A percentile compares a stretch with the other conserved stretches of the same genome.
Evolutionary conservation across 805 yeast genomes (phyloP).

Genomic region (Wickerhamomyces tratensis): DNA sequence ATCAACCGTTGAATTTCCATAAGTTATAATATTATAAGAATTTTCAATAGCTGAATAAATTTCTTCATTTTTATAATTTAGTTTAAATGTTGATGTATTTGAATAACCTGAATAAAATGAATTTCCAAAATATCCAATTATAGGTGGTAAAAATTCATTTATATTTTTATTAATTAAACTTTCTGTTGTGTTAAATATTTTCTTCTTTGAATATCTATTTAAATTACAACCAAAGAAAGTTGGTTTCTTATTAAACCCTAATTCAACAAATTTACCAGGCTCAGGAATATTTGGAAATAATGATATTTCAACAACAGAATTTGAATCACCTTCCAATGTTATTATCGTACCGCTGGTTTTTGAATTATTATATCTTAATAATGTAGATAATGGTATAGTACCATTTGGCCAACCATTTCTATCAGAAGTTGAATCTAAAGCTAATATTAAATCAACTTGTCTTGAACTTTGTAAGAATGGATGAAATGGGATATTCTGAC

Average conservation of each 20-base stretch:
- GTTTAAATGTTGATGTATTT: slow-evolving; percentile 51
- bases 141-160: slow-evolving; percentile 33
- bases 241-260: slow-evolving; percentile 50
- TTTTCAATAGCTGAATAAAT: slow-evolving; percentile 35
- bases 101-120: slow-evolving; percentile 30
- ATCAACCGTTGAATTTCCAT: slow-evolving; percentile 27
- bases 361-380: slow-evolving; percentile 12
- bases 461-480: slow-evolving; percentile 59
- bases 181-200: neutral
- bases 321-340: slow-evolving; percentile 24
- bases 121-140: slow-evolving; percentile 44
- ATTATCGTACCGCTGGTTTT: slow-evolving; percentile 19
- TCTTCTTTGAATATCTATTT: slow-evolving; percentile 7
- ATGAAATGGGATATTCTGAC: slow-evolving; percentile 58
- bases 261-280: slow-evolving; percentile 32
- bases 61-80: slow-evolving; percentile 37
- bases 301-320: slow-evolving; percentile 25
- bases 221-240: slow-evolving; percentile 68
- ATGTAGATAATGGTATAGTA: slow-evolving; percentile 31
- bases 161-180: neutral
- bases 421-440: slow-evolving; percentile 52
- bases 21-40: slow-evolving; percentile 42
- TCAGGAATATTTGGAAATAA: slow-evolving; percentile 60
- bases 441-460: slow-evolving; percentile 51
- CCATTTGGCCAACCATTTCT: slow-evolving; percentile 49